These are phyloP conservation scores for Metschnikowia lochheadii DNA, from an alignment of 805 yeast species.

Conservation along the genomic window DNA sequence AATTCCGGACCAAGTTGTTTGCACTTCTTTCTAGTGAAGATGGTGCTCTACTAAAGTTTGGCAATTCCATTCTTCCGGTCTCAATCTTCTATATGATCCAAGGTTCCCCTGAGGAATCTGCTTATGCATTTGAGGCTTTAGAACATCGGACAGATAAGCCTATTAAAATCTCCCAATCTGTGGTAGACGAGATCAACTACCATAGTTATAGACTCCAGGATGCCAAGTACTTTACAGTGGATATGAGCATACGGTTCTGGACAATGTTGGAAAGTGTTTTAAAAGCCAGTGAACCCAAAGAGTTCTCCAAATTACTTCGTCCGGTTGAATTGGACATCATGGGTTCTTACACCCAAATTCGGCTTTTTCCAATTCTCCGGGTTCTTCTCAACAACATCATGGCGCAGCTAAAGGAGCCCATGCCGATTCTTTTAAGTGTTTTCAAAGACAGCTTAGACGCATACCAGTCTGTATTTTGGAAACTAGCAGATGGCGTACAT, in stretches of 20 bases:
- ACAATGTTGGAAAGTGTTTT: slow-evolving; percentile 33
- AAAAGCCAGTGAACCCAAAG: slow-evolving; percentile 14
- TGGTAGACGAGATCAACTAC: slow-evolving; percentile 52
- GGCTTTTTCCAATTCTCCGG: slow-evolving; percentile 32
- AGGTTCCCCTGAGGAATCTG: slow-evolving; percentile 43
- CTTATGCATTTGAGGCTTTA: slow-evolving; percentile 43
- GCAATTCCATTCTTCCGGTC: slow-evolving; percentile 39
- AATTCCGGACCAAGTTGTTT: slow-evolving; percentile 33
- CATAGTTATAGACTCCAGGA: slow-evolving; percentile 54
- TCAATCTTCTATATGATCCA: slow-evolving; percentile 51
- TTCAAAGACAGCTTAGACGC: slow-evolving; percentile 42
- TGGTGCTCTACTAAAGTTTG: background rate
- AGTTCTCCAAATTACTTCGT: slow-evolving; percentile 20
- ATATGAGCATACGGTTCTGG: slow-evolving; percentile 47
- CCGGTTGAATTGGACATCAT: slow-evolving; percentile 31
- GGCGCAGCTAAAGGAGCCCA: slow-evolving; percentile 45
- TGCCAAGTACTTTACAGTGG: slow-evolving; percentile 44
- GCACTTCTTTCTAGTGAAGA: background rate
- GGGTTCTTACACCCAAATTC: slow-evolving; percentile 27
- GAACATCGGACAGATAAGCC: slow-evolving; percentile 1
- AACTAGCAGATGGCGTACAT: slow-evolving; percentile 47
- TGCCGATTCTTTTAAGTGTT: slow-evolving; percentile 55
- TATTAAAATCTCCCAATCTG: slow-evolving; percentile 8
- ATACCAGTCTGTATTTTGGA: slow-evolving; percentile 52
- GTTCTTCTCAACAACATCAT: slow-evolving; percentile 50